phyloP scores from a whole-genome alignment of 805 yeast genomes.

The Pichia pseudocactophila region DNA sequence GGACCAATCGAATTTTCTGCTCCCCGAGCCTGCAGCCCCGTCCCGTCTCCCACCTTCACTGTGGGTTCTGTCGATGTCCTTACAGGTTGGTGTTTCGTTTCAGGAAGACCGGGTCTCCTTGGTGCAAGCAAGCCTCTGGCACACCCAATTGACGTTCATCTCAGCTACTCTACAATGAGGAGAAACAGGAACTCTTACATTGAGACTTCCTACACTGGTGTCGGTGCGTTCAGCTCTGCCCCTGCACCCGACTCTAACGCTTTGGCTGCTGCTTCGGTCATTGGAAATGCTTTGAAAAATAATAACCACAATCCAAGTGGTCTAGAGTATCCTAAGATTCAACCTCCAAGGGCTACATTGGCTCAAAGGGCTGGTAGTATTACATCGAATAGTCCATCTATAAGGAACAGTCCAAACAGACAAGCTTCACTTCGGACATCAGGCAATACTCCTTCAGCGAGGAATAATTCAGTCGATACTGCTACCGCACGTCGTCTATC shows the following conservation, averaged over 20 bases:
- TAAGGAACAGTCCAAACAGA: neutral
- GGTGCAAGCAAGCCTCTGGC: too few species aligned
- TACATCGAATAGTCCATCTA: conserved; percentile 14
- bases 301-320: conserved; percentile 24
- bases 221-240: conserved; percentile 13
- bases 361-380: conserved; percentile 5
- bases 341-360: conserved; percentile 7
- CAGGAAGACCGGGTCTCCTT: too few species aligned
- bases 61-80: too few species aligned
- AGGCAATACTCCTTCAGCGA: neutral
- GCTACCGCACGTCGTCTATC: conserved; percentile 11
- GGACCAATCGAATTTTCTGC: too few species aligned
- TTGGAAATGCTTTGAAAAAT: conserved; percentile 40
- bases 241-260: conserved; percentile 39
- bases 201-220: conserved; percentile 14
- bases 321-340: conserved; percentile 26
- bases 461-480: conserved; percentile 8
- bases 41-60: too few species aligned
- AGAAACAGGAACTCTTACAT: conserved; percentile 7
- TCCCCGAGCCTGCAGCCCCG: too few species aligned
- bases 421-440: neutral
- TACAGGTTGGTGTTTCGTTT: too few species aligned
- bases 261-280: conserved; percentile 53
- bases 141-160: too few species aligned
- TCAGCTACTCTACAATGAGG: neutral